Percentiles rank a stretch among this genome's conserved stretches.
Conservation (phyloP, 495 filamentous ascomycete species). For the Aspergillus bridgeri region DNA sequence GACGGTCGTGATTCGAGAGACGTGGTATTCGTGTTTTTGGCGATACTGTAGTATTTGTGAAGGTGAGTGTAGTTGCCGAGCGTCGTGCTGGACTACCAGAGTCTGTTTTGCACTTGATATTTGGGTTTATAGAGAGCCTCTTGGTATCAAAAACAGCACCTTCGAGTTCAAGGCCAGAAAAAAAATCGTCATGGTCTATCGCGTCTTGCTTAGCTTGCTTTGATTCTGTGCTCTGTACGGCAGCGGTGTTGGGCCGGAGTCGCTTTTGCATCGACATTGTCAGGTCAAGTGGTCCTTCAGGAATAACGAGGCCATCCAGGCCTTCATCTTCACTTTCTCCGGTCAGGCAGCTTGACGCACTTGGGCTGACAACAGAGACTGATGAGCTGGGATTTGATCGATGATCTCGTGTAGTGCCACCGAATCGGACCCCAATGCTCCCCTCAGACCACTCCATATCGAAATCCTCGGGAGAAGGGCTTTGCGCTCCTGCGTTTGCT, state of each 20-base stretch:
- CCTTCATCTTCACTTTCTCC: conserved; percentile 93
- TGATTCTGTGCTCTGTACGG: conserved; percentile 28
- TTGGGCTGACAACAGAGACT: conserved; percentile 84
- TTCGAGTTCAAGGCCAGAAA: conserved; percentile 84
- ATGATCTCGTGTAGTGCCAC: conserved; percentile 73
- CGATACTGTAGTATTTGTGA: conserved; percentile 64
- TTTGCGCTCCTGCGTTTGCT: conserved; percentile 55
- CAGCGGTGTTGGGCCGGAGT: conserved; percentile 50
- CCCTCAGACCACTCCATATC: conserved; percentile 87
- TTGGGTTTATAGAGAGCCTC: conserved; percentile 86
- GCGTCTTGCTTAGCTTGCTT: conserved; percentile 23
- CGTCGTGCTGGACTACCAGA: conserved; percentile 67
- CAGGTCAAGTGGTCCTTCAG: conserved; percentile 78
- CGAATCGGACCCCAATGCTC: conserved; percentile 83
- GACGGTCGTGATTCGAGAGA: conserved; percentile 59
- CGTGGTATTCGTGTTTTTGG: conserved; percentile 58
- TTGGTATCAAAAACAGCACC: conserved; percentile 72
- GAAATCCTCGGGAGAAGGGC: conserved; percentile 67
- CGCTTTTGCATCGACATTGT: conserved; percentile 69
- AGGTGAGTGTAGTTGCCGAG: conserved; percentile 80
- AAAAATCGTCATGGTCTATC: conserved; percentile 72
- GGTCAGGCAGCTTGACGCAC: conserved; percentile 83
- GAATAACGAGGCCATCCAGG: conserved; percentile 79
- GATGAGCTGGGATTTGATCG: conserved; percentile 79
- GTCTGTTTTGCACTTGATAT: conserved; percentile 77